phyloP scores from a whole-genome alignment of 768 basidiomycete genomes.

The Lactifluus volemus region DNA sequence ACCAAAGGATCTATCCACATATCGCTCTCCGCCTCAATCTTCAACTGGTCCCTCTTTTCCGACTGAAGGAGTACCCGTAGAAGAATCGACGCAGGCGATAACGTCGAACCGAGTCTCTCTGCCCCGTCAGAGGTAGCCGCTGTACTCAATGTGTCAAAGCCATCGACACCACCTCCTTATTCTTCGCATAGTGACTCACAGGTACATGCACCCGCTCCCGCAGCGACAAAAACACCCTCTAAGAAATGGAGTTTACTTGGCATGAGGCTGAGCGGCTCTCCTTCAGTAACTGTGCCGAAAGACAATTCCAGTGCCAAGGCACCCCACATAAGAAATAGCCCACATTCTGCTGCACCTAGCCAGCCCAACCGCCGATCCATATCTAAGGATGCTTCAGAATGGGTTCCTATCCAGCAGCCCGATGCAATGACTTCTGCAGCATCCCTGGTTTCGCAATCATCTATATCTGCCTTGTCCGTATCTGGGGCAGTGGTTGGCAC shows the following conservation, averaged over 20 bases:
- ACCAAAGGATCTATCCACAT: constrained; percentile 80
- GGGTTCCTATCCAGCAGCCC: constrained; percentile 55
- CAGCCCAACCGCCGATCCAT: constrained; percentile 60
- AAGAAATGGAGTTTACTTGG: constrained; percentile 95
- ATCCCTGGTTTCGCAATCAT: constrained; percentile 67
- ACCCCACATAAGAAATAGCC: constrained; percentile 53
- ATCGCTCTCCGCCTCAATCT: constrained; percentile 62
- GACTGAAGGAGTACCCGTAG: constrained; percentile 33
- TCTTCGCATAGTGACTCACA: constrained; percentile 20
- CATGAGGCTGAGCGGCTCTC: constrained; percentile 59
- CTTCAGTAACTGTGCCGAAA: constrained; percentile 47
- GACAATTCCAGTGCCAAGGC: constrained; percentile 36
- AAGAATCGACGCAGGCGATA: constrained; percentile 32
- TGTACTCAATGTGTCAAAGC: constrained; percentile 26
- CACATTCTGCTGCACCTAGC: constrained; percentile 56
- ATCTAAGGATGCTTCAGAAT: constrained; percentile 53
- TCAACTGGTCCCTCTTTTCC: constrained; percentile 45
- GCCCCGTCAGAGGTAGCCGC: constrained; percentile 45
- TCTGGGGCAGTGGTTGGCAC: constrained; percentile 43
- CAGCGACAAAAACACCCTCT: constrained; percentile 68
- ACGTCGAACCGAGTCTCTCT: constrained; percentile 39
- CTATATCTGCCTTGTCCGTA: constrained; percentile 41
- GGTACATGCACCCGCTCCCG: constrained; percentile 37
- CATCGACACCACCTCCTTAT: constrained; percentile 24
- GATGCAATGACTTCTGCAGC: constrained; percentile 75